Evolutionary conservation across 2,329 filamentous ascomycete species (phyloP), one percentile per base, ranked within the genome.

Genomic region (Pseudofabraea citricarpa): DNA sequence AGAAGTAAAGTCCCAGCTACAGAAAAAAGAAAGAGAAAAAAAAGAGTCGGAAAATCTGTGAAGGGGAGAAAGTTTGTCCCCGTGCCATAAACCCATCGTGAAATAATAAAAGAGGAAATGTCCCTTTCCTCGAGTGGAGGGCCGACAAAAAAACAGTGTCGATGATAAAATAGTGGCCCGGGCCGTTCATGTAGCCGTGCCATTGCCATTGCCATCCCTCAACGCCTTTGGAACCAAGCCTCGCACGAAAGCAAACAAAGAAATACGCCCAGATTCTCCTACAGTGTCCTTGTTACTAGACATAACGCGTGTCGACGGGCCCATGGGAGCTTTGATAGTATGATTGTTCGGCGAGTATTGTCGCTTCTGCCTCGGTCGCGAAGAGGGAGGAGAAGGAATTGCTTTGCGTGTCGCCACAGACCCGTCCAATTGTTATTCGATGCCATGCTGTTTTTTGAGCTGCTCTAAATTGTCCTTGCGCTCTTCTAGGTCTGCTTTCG

Each of bases 381-480:
- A 42, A 35, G 41, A 40, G 35, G 26, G 40, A 47, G 43, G 42
- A 41, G 23, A 39, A 37, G 31, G 19, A 40, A 48, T 40, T 50
- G 44, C 35, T 26, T 38, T 37, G 22, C 20, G 35, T 20, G 35
- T 37, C 35, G 18, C 77, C 65, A 68, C 73, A 78, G 78, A 71
- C 79, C 79, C 80, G 80, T 84, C 80, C 75, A 75, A 79, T 79
- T 81, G 81, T 91, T 89, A 98, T 83, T 96, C 91, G 78, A 97
- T 96, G 66, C 90, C 91, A 71, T 98, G 90, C 70, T 97, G 88
- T 65, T 85, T 82, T 76, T 98, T 98, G 73, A 97, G 83, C 74
- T 89, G 87, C 80, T 95, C 91, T 87, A 98, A 83, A 76, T 91
- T 93, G 69, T 95, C 88, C 72, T 93, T 87, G 72, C 93, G 88